Conservation (phyloP, 139 green algal species). For the Chlamydomonas urium region DNA sequence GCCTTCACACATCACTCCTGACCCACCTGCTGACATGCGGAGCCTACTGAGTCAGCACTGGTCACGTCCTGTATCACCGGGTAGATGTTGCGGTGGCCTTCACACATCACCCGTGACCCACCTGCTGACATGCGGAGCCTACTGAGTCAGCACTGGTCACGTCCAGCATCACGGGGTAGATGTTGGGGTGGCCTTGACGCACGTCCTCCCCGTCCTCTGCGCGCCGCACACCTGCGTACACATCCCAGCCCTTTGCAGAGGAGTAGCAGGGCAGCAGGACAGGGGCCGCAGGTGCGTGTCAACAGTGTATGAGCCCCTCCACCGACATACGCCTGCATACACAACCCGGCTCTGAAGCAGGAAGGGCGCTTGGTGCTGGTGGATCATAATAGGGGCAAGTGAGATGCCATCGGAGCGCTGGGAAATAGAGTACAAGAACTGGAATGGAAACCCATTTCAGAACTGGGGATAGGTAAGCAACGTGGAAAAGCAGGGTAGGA, state of each 20-base stretch:
- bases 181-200: neutral
- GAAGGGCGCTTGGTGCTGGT: no score
- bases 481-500: no score
- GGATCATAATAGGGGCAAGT: no score
- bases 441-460: no score
- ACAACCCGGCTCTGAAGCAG: no score
- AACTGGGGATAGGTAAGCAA: no score
- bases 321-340: no score
- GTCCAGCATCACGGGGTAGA: conserved; percentile 21
- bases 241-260: conserved; percentile 21
- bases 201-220: neutral
- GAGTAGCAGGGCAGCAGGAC: no score
- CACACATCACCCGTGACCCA: neutral
- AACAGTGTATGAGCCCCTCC: no score
- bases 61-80: conserved; percentile 21
- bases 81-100: neutral
- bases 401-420: no score
- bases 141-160: conserved; percentile 10
- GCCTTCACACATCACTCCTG: neutral
- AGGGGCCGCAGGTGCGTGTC: neutral
- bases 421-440: no score
- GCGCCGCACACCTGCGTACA: conserved; percentile 28
- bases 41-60: neutral
- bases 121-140: conserved; percentile 1
- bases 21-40: conserved; percentile 9